Evolutionary conservation across 805 yeast species (phyloP).

Genomic region (Cyberlindnera euphorbiae): DNA sequence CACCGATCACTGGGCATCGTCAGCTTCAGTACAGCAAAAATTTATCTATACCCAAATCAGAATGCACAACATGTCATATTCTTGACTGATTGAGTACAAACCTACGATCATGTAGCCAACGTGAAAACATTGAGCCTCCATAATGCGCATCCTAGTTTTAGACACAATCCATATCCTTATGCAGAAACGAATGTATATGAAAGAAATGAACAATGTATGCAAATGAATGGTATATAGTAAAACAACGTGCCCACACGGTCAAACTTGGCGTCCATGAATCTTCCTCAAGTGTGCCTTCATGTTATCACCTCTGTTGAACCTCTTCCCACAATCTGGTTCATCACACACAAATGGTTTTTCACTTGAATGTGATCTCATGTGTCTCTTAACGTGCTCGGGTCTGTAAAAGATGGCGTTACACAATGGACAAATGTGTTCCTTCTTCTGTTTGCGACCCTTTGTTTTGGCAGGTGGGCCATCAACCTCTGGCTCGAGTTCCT

Average conservation of each 20-base stretch:
- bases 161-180: too few species aligned
- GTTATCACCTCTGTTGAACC: constrained; percentile 75
- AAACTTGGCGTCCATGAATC: constrained; percentile 57
- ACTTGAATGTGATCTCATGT: constrained; percentile 69
- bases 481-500: constrained; percentile 21
- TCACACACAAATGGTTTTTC: constrained; percentile 74
- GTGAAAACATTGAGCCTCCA: too few species aligned
- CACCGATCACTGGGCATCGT: too few species aligned
- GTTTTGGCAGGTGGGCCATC: constrained; percentile 23
- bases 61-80: too few species aligned
- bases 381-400: constrained; percentile 75
- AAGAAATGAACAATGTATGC: background rate
- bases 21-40: too few species aligned
- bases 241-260: too few species aligned
- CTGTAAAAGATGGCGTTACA: constrained; percentile 58
- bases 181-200: too few species aligned
- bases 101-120: too few species aligned
- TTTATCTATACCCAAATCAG: too few species aligned
- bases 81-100: too few species aligned
- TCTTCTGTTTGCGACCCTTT: constrained; percentile 46
- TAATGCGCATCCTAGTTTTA: too few species aligned
- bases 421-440: constrained; percentile 60
- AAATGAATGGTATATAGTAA: too few species aligned
- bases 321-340: constrained; percentile 56
- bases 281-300: constrained; percentile 74